These are phyloP conservation scores for Malassezia japonica DNA, from an alignment of 1,284 basidiomycete species.

Conservation along the genomic window DNA sequence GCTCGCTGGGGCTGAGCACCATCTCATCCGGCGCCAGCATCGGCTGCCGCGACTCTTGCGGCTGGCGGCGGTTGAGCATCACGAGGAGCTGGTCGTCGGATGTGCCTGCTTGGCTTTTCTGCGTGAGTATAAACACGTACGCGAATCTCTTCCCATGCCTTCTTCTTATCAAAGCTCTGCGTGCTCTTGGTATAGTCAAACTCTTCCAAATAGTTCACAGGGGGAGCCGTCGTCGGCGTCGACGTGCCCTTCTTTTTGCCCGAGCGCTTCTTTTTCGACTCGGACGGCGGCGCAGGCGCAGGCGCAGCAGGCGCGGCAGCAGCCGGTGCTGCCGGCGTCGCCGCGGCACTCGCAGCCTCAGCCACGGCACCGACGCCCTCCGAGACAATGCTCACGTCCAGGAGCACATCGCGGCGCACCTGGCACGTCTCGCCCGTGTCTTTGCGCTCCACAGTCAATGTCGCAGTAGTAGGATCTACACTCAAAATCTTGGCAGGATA, in stretches of 20 bases:
- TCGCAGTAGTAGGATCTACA: slow-evolving; percentile 7
- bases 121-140: slow-evolving; percentile 1
- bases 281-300: not conserved
- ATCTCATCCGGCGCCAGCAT: slow-evolving; percentile 15
- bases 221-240: not conserved
- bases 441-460: not conserved
- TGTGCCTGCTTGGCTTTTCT: slow-evolving; percentile 7
- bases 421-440: not conserved
- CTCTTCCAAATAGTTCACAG: slow-evolving; percentile 1
- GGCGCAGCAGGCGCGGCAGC: not conserved
- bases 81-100: slow-evolving; percentile 7
- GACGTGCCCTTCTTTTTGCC: not conserved
- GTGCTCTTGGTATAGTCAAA: slow-evolving; percentile 18
- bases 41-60: not conserved
- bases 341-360: not conserved
- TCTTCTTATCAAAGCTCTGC: slow-evolving; percentile 18
- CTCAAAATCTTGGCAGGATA: slow-evolving; percentile 3
- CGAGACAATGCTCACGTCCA: slow-evolving; percentile 11
- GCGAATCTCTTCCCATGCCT: slow-evolving; percentile 19
- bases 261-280: not conserved
- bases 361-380: not conserved
- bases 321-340: not conserved
- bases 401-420: slow-evolving; percentile 14
- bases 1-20: slow-evolving; percentile 6
- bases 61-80: slow-evolving; percentile 7